Conservation (phyloP, 2,329 filamentous ascomycete genomes). For the Alternaria rosae region DNA sequence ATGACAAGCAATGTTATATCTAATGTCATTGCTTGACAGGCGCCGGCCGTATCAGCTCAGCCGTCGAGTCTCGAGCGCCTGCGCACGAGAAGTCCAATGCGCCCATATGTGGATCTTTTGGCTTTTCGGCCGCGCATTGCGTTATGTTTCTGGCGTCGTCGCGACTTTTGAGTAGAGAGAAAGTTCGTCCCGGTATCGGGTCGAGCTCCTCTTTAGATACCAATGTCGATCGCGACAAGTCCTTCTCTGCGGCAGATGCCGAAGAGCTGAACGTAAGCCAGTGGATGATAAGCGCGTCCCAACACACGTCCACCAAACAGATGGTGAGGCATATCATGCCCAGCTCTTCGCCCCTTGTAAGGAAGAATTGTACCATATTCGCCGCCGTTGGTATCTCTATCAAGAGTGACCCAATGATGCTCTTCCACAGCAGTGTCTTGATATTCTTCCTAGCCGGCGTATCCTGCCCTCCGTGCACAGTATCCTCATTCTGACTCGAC, state of each 20-base stretch:
- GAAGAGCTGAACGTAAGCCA: slow-evolving; percentile 30
- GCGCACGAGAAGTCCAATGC: not conserved
- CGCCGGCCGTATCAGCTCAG: not conserved
- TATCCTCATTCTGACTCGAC: not conserved
- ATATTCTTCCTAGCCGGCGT: slow-evolving; percentile 29
- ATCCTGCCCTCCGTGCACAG: not conserved
- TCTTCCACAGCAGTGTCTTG: slow-evolving; percentile 35
- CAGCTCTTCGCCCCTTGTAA: slow-evolving; percentile 40
- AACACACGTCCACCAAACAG: slow-evolving; percentile 47
- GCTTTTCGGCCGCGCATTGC: not conserved
- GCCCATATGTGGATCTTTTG: not conserved
- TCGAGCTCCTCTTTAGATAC: not conserved
- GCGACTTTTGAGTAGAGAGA: not conserved
- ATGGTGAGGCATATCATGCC: slow-evolving; percentile 50
- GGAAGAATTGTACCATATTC: slow-evolving; percentile 47
- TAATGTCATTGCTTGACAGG: not conserved
- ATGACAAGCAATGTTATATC: too few relatives aligned
- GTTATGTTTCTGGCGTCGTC: not conserved
- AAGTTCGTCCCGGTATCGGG: not conserved
- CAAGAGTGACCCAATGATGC: slow-evolving; percentile 39
- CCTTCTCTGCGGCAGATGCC: slow-evolving; percentile 11
- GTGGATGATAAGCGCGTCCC: slow-evolving; percentile 26
- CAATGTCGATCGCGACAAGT: slow-evolving; percentile 1
- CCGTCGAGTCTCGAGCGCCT: not conserved
- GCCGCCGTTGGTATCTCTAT: slow-evolving; percentile 48